A percentile compares a stretch with the other conserved stretches of the same genome.
Evolutionary conservation across 1,284 basidiomycete species (phyloP).

Genomic region (Macrocystidia cucumis): DNA sequence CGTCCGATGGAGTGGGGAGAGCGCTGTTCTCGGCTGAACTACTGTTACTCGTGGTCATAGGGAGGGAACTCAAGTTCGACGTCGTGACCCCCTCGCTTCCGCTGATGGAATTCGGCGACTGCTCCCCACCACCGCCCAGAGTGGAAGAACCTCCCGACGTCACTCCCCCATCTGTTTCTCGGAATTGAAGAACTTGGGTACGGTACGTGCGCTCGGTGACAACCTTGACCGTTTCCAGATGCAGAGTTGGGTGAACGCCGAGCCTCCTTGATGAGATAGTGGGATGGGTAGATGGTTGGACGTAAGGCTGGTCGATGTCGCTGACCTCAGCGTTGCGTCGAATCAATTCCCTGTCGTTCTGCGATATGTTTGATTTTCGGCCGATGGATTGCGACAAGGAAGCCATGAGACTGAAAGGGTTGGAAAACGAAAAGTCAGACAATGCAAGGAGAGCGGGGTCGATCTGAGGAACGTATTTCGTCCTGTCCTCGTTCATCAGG

Average conservation of each 20-base stretch:
- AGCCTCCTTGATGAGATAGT: too few species aligned
- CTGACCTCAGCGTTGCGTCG: too few species aligned
- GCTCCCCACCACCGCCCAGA: neutral
- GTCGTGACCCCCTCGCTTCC: neutral
- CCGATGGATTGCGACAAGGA: too few species aligned
- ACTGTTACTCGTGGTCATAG: constrained; percentile 3
- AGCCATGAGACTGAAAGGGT: too few species aligned
- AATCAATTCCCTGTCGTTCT: too few species aligned
- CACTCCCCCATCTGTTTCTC: neutral
- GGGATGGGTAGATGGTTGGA: too few species aligned
- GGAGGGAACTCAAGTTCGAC: neutral
- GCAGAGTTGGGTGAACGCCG: too few species aligned
- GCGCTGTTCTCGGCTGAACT: neutral
- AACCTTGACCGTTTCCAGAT: neutral
- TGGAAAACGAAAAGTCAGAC: neutral
- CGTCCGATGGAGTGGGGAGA: constrained; percentile 1
- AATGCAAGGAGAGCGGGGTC: neutral
- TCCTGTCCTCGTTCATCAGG: neutral
- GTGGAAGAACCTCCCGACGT: neutral
- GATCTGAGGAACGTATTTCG: neutral
- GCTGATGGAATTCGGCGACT: neutral
- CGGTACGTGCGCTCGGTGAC: neutral
- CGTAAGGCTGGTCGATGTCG: too few species aligned
- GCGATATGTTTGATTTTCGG: too few species aligned
- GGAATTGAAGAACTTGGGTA: neutral